phyloP scores from a whole-genome alignment of 169 alveolate species.

The Plasmodium ovale region DNA sequence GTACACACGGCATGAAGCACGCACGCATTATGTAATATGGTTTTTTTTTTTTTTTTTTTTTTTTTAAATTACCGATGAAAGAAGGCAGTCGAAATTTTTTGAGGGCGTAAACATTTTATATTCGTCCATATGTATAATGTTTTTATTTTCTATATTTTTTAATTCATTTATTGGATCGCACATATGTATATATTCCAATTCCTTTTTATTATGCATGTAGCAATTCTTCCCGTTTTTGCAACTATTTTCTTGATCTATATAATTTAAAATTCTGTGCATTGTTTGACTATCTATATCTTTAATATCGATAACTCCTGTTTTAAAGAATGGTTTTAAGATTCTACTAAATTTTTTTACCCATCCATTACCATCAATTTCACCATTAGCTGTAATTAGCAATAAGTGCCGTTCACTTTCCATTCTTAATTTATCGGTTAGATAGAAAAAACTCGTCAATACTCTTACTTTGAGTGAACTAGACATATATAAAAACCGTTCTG shows the following conservation, averaged over 20 bases:
- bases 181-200: slow-evolving; percentile 73
- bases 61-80: slow-evolving; percentile 74
- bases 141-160: slow-evolving; percentile 66
- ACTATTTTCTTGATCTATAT: slow-evolving; percentile 89
- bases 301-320: slow-evolving; percentile 89
- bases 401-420: slow-evolving; percentile 38
- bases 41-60: no score
- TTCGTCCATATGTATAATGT: slow-evolving; percentile 71
- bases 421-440: slow-evolving; percentile 81
- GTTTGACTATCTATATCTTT: slow-evolving; percentile 92
- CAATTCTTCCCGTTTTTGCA: slow-evolving; percentile 21
- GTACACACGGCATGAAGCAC: no score
- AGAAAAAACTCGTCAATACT: slow-evolving; percentile 84
- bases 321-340: slow-evolving; percentile 87
- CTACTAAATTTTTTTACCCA: slow-evolving; percentile 93
- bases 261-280: slow-evolving; percentile 89
- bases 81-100: slow-evolving; percentile 64
- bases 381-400: slow-evolving; percentile 80
- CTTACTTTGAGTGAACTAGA: slow-evolving; percentile 87
- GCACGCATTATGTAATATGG: not conserved
- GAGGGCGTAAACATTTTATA: slow-evolving; percentile 75
- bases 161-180: slow-evolving; percentile 76
- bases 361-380: slow-evolving; percentile 92
- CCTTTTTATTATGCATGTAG: slow-evolving; percentile 60
- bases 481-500: slow-evolving; percentile 84